Conservation (phyloP, 495 filamentous ascomycete genomes). For the Neurospora sp. region DNA sequence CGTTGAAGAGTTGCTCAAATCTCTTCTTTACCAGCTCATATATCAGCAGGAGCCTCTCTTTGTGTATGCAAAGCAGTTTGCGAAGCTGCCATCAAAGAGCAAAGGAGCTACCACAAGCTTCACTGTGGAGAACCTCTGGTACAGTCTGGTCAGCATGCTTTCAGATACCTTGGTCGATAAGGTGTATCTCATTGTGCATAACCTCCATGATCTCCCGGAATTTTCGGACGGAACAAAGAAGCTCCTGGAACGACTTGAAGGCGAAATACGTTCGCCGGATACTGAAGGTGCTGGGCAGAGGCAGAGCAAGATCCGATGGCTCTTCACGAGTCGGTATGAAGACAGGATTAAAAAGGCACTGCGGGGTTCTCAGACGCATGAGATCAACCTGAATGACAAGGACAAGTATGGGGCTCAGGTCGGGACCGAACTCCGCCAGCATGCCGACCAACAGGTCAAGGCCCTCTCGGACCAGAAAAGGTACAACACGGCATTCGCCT, state of each 20-base stretch:
- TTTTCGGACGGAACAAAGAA: constrained; percentile 24
- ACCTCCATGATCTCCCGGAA: constrained; percentile 19
- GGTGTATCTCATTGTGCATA: constrained; percentile 29
- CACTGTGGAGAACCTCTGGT: constrained; percentile 27
- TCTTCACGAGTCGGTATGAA: constrained; percentile 22
- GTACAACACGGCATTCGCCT: constrained; percentile 25
- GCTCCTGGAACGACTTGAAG: constrained; percentile 19
- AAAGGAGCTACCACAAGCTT: constrained; percentile 2
- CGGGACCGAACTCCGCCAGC: not conserved
- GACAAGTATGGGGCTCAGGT: not conserved
- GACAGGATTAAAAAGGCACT: constrained; percentile 12
- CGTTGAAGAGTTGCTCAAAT: constrained; percentile 29
- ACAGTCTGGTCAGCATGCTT: constrained; percentile 23
- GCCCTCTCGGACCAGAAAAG: constrained; percentile 20
- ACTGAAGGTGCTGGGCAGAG: not conserved
- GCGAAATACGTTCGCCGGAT: not conserved
- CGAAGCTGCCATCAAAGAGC: constrained; percentile 8
- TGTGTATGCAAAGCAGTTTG: constrained; percentile 24
- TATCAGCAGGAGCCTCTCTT: constrained; percentile 23
- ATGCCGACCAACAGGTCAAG: constrained; percentile 2
- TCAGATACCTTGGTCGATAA: constrained; percentile 21
- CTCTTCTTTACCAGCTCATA: constrained; percentile 25
- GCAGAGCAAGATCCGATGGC: constrained; percentile 17
- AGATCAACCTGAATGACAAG: not conserved
- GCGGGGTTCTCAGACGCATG: not conserved